Evolutionary conservation across 176 grass and related monocot genomes (phyloP).

Genomic region (Musa schizocarpa): DNA sequence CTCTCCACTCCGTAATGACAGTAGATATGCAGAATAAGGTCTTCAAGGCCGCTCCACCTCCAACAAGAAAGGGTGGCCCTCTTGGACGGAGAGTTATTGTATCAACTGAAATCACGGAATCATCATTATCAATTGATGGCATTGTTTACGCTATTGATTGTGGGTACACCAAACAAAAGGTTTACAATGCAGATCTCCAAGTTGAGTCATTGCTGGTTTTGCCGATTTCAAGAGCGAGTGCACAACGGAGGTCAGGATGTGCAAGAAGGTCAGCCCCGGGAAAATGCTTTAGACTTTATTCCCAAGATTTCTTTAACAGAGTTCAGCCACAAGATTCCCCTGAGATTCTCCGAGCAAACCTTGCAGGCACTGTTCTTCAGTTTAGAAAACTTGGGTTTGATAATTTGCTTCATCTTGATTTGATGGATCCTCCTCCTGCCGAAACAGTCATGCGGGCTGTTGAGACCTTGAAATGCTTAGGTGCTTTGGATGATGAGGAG

Average conservation of each 20-base stretch:
- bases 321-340: background rate
- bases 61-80: slow-evolving; percentile 9
- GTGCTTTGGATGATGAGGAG: slow-evolving; percentile 22
- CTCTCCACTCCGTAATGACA: slow-evolving; percentile 5
- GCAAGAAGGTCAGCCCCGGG: slow-evolving; percentile 11
- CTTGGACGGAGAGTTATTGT: slow-evolving; percentile 22
- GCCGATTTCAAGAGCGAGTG: slow-evolving; percentile 18
- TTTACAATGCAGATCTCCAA: slow-evolving; percentile 16
- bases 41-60: slow-evolving; percentile 22
- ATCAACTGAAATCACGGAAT: slow-evolving; percentile 19
- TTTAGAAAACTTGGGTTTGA: slow-evolving; percentile 15
- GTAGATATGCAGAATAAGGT: slow-evolving; percentile 16
- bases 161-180: slow-evolving; percentile 18
- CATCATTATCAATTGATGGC: slow-evolving; percentile 21
- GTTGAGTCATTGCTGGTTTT: slow-evolving; percentile 19
- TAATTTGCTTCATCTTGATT: slow-evolving; percentile 10
- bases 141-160: slow-evolving; percentile 19
- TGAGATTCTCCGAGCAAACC: slow-evolving; percentile 24
- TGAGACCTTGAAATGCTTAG: slow-evolving; percentile 15
- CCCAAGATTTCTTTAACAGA: background rate
- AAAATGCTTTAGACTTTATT: slow-evolving; percentile 26
- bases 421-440: slow-evolving; percentile 21
- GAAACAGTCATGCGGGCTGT: background rate
- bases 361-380: slow-evolving; percentile 15
- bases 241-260: slow-evolving; percentile 17